Evolutionary conservation across 192 early-diverging fungal species (phyloP), one percentile per base, ranked within the genome.

Genomic region (Podila horticola): DNA sequence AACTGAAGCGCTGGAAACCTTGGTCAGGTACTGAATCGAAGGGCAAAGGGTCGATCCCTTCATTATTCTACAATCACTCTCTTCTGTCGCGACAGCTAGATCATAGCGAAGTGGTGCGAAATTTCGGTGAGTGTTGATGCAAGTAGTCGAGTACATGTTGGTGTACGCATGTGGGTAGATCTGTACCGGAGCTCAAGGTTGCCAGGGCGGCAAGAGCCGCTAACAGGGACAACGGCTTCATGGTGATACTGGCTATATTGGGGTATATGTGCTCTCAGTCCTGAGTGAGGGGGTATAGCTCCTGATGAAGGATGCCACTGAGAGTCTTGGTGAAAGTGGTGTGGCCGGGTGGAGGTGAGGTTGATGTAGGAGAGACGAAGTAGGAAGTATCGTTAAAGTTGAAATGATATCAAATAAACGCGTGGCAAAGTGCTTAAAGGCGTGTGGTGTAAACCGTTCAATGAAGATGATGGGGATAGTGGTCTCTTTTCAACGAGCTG

Each of bases 21-120:
- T 62, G 20, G 75, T 67, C n/a, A 57, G 58, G 52, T 79, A 79
- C 50, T 72, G 64, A 36, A 72, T 26, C 5, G 58, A 72, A 2
- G 75, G 52, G 36, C 69, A 79, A n/a, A 68, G 38, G 48, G 26
- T 26, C 19, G 69, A 71, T 22, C 36, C 75, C 62, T 58, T 36
- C 58, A 79, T 34, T 19, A 67, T 62, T 13, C 65, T 50, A 28
- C 75, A 79, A 11, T 48, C 58, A 26, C 31, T n/a, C 33, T 4
- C 34, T 6, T 63, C n/a, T 29, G 62, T 36, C 17, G 20, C 20
- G 34, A 38, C 11, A 63, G 62, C 62, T 63, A 60, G 13, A 17
- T 24, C 30, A 60, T 24, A 5, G 5, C 2, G 10, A 6, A 60
- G 10, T 9, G 12, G 28, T 22, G 30, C 4, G 33, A 30, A 17